Base-by-base conservation (phyloP, 108 stramenopile species). In the Discostella stelligeroides region DNA sequence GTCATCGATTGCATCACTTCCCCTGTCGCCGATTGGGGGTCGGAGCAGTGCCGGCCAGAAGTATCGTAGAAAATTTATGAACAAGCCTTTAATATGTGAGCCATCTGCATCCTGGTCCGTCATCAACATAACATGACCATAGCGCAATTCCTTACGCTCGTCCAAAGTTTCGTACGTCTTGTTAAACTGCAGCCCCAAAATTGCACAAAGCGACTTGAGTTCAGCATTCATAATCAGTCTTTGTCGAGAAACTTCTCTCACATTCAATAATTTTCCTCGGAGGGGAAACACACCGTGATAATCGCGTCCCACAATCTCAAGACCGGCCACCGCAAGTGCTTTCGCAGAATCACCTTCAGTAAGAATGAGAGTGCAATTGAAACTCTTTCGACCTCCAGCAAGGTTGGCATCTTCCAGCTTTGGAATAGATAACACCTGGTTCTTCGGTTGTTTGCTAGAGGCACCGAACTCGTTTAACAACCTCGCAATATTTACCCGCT, bases 321-420 rank as follows among this genome's bases (percentile, higher is more conserved):
- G 80, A 10, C 98, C 99, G 18, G 91, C 87, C 1, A 99, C 94
- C 17, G 99, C 99, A 25, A 98, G 66, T 20, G 99, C 94, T 77
- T 98, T 99, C 34, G 99, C 99, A 29, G 96, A 97, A 75, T 99
- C 99, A 59, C 99, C 99, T 86, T 99, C 99, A 1, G 99, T 99
- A 28, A 99, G 72, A 49, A 99, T 98, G 18, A 99, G 82, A 7
- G 99, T 98, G 73, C 94, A 95, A 15, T 82, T 58, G n/a, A 60
- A 50, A 40, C 74, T 68, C 8, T 45, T 65, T 17, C 84, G 75
- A 17, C 82, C 85, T 9, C 95, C 97, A 1, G 97, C 97, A n/a
- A 79, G 60, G 68, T 95, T 88, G 7, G 97, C 97, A 80, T 98
- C 97, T 58, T 98, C 95, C 41, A 98, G 80, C 78, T 98, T 98